Evolutionary conservation across 768 basidiomycete species (phyloP), one percentile per base, ranked within the genome.

Genomic region (Chalciporus sphaerocephalus): DNA sequence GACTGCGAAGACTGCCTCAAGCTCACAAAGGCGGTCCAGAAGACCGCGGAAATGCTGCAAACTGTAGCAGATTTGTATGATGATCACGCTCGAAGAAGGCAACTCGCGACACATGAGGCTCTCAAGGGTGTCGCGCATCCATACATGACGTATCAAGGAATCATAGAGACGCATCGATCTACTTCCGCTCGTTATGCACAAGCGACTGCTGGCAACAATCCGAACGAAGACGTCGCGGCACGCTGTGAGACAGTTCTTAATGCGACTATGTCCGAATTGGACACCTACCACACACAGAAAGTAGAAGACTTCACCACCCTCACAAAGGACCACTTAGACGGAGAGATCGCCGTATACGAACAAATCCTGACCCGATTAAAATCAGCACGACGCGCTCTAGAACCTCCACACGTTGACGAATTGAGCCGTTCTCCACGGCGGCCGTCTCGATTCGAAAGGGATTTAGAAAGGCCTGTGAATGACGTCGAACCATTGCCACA

Each of bases 191-290:
- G 84, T 40, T 90, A 87, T 59, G 72, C 72, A 13, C 79, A 80
- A 20, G 80, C 79, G 4, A 67, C 13, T 4, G 66, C 12, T 56
- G 54, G 45, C 18, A 68, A 69, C n/a, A 43, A 53, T 16, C 62
- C 74, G 12, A 72, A 84, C 53, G 81, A 84, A 38, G 82, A 85
- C 15, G 66, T 84, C 51, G 80, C 81, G 2, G 74, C 79, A 3
- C 79, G 91, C 16, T 92, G 87, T 60, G 91, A 94, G 66, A 92
- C 91, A 0, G 87, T 92, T 6, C 69, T 94, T 21, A 92, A 93
- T 61, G 82, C 81, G 8, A 92, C 90, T 2, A 84, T 91, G 81
- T 87, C 91, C 1, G 90, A 93, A 69, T 81, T 92, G 73, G 85
- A 88, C 40, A 80, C 76, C 1, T 87, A 90, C 54, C 87, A 90